Base-by-base conservation (phyloP, 2,329 filamentous ascomycete species). In the Pseudocercospora musae region DNA sequence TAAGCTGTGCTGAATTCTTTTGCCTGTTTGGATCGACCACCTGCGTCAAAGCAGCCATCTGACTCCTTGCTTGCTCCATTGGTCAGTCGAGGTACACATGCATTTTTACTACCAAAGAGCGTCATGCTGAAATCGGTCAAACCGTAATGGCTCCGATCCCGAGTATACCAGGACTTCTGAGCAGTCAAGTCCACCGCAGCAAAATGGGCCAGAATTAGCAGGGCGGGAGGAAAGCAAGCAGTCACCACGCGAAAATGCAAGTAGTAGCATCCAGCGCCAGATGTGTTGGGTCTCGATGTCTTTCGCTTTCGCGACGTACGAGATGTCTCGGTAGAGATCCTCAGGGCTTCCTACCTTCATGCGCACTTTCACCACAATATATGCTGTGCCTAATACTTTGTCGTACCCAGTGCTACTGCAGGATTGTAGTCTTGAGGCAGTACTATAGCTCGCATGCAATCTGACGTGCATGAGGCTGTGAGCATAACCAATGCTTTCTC, bases 191-290 rank as follows among this genome's bases (percentile, higher is more conserved):
- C 63, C 10, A 68, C 66, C 11, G 67, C 60, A 2, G 65, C 63
- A 48, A 66, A 72, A 52, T 71, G 64, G 0, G 66, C 69, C 11
- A 70, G 58, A 5, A 71, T 65, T 13, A 72, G 58, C 2, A 71
- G 53, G 9, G 69, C 65, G 1, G 67, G 66, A 9, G 62, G 65
- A 50, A 68, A 62, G n/a, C 65, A 53, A 2, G 56, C 57, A 18
- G 66, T 54, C 15, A 71, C 62, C 25, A 67, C 53, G n/a, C 52
- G 54, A 23, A 66, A 61, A 54, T 10, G 62, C 59, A 21, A 59
- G 55, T 10, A 57, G 27, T n/a, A n/a, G n/a, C 44, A 59, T 57
- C 63, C 63, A 65, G 13, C 48, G 52, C 53, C 59, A 58, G 20
- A 60, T 53, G 8, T 63, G 60, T 13, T 42, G 56, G 13, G 60